phyloP scores from a whole-genome alignment of 2,329 filamentous ascomycete species.

The Penicillium olsonii region DNA sequence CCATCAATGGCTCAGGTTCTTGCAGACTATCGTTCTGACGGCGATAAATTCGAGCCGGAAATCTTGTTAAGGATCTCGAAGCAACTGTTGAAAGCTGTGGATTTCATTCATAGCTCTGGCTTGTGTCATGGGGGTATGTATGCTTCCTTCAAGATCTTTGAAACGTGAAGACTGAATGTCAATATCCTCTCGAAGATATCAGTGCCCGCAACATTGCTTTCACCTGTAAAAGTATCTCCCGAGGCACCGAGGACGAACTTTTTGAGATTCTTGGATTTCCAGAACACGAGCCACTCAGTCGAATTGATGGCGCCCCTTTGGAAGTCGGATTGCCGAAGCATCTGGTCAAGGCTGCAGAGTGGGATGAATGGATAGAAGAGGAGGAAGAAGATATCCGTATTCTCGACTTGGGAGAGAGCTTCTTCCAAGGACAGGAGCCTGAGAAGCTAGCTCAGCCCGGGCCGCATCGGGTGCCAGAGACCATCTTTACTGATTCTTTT shows the following conservation, averaged over 20 bases:
- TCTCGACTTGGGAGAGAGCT: conserved; percentile 28
- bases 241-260: conserved; percentile 16
- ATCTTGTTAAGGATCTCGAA: conserved; percentile 29
- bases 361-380: conserved; percentile 26
- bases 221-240: conserved; percentile 14
- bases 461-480: conserved; percentile 1
- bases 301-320: conserved; percentile 24
- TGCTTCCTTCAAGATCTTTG: not conserved
- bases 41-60: conserved; percentile 24
- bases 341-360: conserved; percentile 27
- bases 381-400: conserved; percentile 28
- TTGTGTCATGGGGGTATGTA: conserved; percentile 35
- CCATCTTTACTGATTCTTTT: no score
- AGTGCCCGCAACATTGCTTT: conserved; percentile 33
- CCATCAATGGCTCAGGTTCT: conserved; percentile 30
- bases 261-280: conserved; percentile 21
- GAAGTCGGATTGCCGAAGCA: conserved; percentile 22
- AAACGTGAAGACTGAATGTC: conserved; percentile 3
- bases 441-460: conserved; percentile 24
- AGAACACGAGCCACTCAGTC: conserved; percentile 18
- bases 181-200: conserved; percentile 24
- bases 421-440: conserved; percentile 23
- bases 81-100: conserved; percentile 31
- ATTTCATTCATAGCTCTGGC: conserved; percentile 29
- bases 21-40: conserved; percentile 16